Evolutionary conservation across 768 basidiomycete species (phyloP).

Genomic region (Guyanaporus albipodus): DNA sequence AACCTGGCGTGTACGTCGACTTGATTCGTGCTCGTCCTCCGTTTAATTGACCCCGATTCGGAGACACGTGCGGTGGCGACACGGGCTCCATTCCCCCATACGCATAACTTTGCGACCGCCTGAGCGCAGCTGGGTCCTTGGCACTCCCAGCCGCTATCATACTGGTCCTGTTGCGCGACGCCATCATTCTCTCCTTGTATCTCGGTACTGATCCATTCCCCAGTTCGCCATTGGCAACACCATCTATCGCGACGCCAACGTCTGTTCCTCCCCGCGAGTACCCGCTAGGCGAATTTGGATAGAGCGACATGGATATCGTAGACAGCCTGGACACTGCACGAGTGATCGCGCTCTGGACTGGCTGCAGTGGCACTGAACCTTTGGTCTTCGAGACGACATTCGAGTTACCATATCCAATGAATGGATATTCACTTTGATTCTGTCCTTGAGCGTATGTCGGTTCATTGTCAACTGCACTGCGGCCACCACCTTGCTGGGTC

Average conservation of each 20-base stretch:
- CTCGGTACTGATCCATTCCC: conserved; percentile 32
- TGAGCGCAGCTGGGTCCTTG: conserved; percentile 22
- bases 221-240: conserved; percentile 41
- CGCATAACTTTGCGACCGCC: conserved; percentile 37
- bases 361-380: conserved; percentile 34
- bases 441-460: conserved; percentile 15
- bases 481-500: conserved; percentile 6
- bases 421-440: conserved; percentile 17
- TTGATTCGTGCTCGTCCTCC: conserved; percentile 66
- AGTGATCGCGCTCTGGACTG: conserved; percentile 38
- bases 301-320: conserved; percentile 44
- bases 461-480: conserved; percentile 1
- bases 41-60: conserved; percentile 21
- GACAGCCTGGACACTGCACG: conserved; percentile 40
- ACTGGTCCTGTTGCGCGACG: conserved; percentile 20
- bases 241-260: conserved; percentile 36
- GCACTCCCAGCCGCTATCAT: conserved; percentile 15
- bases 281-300: conserved; percentile 40
- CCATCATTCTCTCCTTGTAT: conserved; percentile 32
- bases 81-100: conserved; percentile 53
- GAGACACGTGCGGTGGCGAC: conserved; percentile 37
- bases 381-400: conserved; percentile 21
- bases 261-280: conserved; percentile 21
- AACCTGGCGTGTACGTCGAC: conserved; percentile 57
- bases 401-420: conserved; percentile 25